These are phyloP conservation scores for Akanthomyces muscarius DNA, from an alignment of 2,329 filamentous ascomycete genomes.

Conservation along the genomic window DNA sequence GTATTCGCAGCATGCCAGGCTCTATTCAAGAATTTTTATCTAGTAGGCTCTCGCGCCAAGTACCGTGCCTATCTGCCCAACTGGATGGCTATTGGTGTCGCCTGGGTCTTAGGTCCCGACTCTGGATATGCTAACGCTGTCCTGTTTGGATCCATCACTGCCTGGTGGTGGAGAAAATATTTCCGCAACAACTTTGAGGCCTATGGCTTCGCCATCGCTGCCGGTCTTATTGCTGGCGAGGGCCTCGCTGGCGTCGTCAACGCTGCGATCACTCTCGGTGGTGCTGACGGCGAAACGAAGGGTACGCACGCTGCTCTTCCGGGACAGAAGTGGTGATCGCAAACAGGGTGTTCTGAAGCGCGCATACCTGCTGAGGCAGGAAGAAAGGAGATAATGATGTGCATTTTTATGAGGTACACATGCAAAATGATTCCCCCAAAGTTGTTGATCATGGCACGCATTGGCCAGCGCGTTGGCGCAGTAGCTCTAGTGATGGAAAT, in stretches of 20 bases:
- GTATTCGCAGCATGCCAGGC: constrained; percentile 48
- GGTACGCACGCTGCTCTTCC: constrained; percentile 20
- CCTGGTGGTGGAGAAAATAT: constrained; percentile 52
- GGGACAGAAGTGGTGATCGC: constrained; percentile 13
- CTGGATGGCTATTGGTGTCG: constrained; percentile 58
- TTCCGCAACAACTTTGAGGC: constrained; percentile 48
- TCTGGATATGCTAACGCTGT: constrained; percentile 53
- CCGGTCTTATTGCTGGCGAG: constrained; percentile 60
- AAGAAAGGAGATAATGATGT: neutral
- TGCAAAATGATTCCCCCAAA: neutral
- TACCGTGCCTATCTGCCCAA: constrained; percentile 57
- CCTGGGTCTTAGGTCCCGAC: constrained; percentile 55
- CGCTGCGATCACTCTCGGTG: constrained; percentile 40
- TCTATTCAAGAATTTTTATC: constrained; percentile 50
- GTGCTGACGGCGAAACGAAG: constrained; percentile 20
- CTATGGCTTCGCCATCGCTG: constrained; percentile 56
- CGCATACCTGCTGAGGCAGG: too few relatives aligned
- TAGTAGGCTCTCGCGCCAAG: constrained; percentile 49
- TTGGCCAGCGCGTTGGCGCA: neutral
- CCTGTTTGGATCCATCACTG: constrained; percentile 49
- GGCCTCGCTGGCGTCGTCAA: constrained; percentile 60
- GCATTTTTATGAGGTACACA: neutral
- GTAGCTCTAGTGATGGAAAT: neutral
- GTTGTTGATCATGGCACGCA: neutral
- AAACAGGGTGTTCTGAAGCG: neutral